These are phyloP conservation scores for Fusarium bulbicola DNA, from an alignment of 2,329 filamentous ascomycete genomes.

Conservation along the genomic window DNA sequence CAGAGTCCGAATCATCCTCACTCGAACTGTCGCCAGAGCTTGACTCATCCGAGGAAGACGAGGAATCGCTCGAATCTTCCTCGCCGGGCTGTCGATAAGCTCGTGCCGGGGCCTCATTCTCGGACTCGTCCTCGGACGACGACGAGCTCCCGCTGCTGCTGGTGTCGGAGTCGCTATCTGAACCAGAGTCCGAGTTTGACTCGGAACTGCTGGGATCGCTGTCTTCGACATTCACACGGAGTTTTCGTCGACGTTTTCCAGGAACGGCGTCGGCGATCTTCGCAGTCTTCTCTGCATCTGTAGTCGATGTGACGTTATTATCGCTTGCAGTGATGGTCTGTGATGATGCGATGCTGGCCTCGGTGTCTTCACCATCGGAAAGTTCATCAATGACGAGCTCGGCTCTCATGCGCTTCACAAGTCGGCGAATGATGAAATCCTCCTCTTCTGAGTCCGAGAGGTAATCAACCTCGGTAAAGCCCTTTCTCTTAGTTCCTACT, in stretches of 20 bases:
- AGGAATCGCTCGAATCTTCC: conserved; percentile 38
- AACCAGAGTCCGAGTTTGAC: conserved; percentile 48
- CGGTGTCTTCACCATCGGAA: conserved; percentile 57
- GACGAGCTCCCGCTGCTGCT: conserved; percentile 51
- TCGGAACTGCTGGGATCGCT: conserved; percentile 50
- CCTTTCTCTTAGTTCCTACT: conserved; percentile 56
- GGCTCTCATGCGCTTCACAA: conserved; percentile 71
- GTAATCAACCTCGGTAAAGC: conserved; percentile 63
- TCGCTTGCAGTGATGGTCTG: conserved; percentile 44
- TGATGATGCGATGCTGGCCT: conserved; percentile 45
- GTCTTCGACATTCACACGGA: conserved; percentile 57
- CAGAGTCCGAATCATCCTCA: conserved; percentile 38
- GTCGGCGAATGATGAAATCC: conserved; percentile 60
- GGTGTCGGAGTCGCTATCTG: conserved; percentile 45
- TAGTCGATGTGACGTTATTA: conserved; percentile 33
- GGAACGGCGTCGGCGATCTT: conserved; percentile 56
- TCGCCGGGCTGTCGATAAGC: conserved; percentile 45
- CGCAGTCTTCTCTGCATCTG: conserved; percentile 50
- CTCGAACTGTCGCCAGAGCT: conserved; percentile 46
- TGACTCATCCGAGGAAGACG: conserved; percentile 48
- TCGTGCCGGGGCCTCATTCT: conserved; percentile 35
- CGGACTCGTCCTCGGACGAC: conserved; percentile 47
- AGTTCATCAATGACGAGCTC: conserved; percentile 66
- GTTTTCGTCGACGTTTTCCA: conserved; percentile 62
- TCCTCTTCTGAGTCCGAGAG: conserved; percentile 60